These are phyloP conservation scores for Cenococcum geophilum DNA, from an alignment of 495 filamentous ascomycete genomes.

Conservation along the genomic window DNA sequence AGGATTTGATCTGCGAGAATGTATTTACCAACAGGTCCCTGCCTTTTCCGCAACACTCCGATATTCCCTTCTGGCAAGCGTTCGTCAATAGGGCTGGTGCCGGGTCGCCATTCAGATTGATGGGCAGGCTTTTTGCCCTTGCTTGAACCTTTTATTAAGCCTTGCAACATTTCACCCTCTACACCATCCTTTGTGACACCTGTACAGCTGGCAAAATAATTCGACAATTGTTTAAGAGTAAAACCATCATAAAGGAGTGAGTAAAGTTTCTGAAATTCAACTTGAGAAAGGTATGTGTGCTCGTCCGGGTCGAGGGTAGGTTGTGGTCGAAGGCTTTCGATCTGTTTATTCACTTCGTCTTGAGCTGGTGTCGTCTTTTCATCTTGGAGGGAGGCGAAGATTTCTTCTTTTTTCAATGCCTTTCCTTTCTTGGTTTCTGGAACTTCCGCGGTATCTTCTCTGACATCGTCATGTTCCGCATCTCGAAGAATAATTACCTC, in stretches of 20 bases:
- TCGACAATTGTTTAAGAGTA: constrained; percentile 18
- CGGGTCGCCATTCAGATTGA: constrained; percentile 24
- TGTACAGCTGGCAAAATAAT: constrained; percentile 14
- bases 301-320: constrained; percentile 5
- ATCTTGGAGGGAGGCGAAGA: constrained; percentile 18
- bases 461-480: not conserved
- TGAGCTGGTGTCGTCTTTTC: constrained; percentile 4
- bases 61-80: constrained; percentile 13
- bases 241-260: constrained; percentile 15
- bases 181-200: constrained; percentile 4
- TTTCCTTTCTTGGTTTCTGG: not conserved
- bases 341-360: constrained; percentile 16
- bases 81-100: constrained; percentile 7
- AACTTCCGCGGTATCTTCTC: not conserved
- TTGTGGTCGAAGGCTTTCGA: constrained; percentile 25
- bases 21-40: constrained; percentile 12
- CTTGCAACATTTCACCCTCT: constrained; percentile 2
- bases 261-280: constrained; percentile 8
- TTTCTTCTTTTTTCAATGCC: constrained; percentile 6
- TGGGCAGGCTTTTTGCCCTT: constrained; percentile 1
- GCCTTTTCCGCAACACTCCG: not conserved
- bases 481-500: constrained; percentile 28
- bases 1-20: constrained; percentile 24
- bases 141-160: constrained; percentile 1
- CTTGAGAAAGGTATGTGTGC: constrained; percentile 17